Conservation (phyloP, 257 asterid species). For the Mitragyna speciosa region DNA sequence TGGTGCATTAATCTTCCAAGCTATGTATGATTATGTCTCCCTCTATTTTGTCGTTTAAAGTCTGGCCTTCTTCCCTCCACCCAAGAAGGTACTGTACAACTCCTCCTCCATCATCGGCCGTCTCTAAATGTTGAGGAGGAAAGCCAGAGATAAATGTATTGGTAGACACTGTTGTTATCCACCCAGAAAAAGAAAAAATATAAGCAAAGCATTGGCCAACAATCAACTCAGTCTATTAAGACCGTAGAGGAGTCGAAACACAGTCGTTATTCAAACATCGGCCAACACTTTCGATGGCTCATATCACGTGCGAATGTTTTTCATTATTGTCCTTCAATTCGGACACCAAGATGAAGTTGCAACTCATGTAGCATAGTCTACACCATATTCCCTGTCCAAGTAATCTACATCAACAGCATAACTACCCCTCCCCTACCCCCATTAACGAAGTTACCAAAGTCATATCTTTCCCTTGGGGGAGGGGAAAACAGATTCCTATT, state of each 20-base stretch:
- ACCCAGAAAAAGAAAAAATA: neutral
- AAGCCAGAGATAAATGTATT: neutral
- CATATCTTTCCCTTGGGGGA: too few relatives aligned
- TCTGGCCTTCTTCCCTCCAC: neutral
- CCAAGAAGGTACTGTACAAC: neutral
- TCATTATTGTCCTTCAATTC: neutral
- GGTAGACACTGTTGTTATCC: conserved; percentile 13
- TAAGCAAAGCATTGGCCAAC: neutral
- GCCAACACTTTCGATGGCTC: neutral
- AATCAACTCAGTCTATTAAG: neutral
- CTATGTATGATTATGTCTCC: conserved; percentile 13
- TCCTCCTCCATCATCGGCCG: neutral
- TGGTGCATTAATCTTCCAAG: neutral
- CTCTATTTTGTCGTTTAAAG: neutral
- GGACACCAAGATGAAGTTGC: neutral
- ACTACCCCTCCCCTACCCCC: neutral
- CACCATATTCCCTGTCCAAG: neutral
- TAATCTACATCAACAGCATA: neutral
- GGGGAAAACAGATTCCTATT: too few relatives aligned
- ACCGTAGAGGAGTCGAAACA: too few relatives aligned
- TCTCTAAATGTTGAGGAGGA: neutral
- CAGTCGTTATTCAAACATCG: neutral
- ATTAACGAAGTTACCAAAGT: neutral
- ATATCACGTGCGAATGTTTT: neutral
- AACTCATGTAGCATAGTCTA: neutral